A percentile compares a stretch with the other conserved stretches of the same genome.
These are phyloP conservation scores for Mycena venus DNA, from an alignment of 768 basidiomycete genomes.

Conservation along the genomic window DNA sequence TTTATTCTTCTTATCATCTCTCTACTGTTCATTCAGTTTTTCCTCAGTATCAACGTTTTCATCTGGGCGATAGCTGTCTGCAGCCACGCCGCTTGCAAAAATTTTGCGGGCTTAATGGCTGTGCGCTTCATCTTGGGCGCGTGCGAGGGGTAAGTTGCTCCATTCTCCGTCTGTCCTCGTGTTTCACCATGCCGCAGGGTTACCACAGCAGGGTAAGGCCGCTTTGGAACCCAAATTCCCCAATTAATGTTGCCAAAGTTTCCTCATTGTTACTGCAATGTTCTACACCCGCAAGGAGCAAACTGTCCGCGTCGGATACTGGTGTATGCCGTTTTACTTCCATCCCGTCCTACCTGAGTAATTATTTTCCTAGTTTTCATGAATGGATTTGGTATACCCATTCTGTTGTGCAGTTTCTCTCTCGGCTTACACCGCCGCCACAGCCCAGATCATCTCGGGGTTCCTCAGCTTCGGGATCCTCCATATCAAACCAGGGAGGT, in stretches of 20 bases:
- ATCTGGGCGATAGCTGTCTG: constrained; percentile 76
- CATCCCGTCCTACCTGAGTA: not conserved
- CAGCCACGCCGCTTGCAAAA: constrained; percentile 73
- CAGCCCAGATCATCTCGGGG: constrained; percentile 68
- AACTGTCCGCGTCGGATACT: constrained; percentile 79
- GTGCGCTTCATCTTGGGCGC: constrained; percentile 80
- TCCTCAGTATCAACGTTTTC: constrained; percentile 72
- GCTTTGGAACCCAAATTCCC: not conserved
- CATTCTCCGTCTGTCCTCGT: not conserved
- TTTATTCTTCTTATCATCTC: not conserved
- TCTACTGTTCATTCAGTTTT: not conserved
- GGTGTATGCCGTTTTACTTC: constrained; percentile 66
- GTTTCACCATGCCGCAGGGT: constrained; percentile 51
- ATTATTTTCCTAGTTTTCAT: constrained; percentile 66
- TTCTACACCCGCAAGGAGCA: constrained; percentile 86
- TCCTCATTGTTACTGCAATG: constrained; percentile 86
- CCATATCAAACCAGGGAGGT: constrained; percentile 57
- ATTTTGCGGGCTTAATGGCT: constrained; percentile 76
- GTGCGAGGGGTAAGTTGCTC: constrained; percentile 64
- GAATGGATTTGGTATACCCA: constrained; percentile 74
- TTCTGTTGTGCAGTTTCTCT: not conserved
- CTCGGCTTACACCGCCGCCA: not conserved
- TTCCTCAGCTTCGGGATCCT: constrained; percentile 64
- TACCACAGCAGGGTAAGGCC: constrained; percentile 67
- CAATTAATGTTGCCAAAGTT: constrained; percentile 35